These are phyloP conservation scores for Quambalaria eucalypti DNA, from an alignment of 1,284 basidiomycete genomes.

Conservation along the genomic window DNA sequence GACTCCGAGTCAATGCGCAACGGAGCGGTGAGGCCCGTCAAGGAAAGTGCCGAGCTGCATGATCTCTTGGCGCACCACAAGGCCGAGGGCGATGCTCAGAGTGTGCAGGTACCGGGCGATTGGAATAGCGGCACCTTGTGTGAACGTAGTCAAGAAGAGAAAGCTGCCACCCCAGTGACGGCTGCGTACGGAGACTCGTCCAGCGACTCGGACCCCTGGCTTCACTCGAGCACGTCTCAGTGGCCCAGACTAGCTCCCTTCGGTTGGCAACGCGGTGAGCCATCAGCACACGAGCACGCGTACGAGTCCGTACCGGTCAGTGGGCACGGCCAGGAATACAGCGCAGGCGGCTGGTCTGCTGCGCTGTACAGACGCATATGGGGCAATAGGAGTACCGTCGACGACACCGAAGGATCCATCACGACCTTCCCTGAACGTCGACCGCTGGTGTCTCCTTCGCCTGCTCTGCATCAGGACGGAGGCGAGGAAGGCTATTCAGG, in stretches of 20 bases:
- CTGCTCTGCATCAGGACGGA: neutral
- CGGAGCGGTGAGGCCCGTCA: neutral
- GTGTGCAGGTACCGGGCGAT: no score
- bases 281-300: neutral
- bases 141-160: no score
- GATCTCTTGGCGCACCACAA: neutral
- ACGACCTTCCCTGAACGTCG: no score
- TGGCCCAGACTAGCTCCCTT: neutral
- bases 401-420: no score
- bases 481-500: neutral
- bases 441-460: neutral
- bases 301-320: no score
- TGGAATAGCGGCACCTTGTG: no score
- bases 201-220: no score
- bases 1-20: no score
- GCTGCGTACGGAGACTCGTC: constrained; percentile 75
- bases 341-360: neutral
- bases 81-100: no score
- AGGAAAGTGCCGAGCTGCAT: neutral
- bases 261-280: neutral
- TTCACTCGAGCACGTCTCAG: no score
- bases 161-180: no score
- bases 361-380: neutral
- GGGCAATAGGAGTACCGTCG: neutral
- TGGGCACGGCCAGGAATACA: no score